Conservation (phyloP, 163 green algal genomes). For the Scenedesmus sp. region DNA sequence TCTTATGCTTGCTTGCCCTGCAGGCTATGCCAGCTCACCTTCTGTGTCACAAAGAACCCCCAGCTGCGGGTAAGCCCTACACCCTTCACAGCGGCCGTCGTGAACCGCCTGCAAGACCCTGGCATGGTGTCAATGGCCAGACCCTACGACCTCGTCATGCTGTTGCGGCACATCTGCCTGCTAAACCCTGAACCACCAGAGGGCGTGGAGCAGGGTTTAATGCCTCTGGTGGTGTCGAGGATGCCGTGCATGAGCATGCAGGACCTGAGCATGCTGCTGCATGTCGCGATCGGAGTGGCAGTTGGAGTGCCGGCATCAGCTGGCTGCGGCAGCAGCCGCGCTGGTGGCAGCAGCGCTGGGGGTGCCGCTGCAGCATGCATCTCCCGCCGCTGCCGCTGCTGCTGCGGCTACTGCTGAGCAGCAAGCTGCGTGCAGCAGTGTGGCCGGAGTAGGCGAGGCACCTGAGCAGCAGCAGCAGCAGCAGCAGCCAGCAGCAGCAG, state of each 20-base stretch:
- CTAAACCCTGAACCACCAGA: neutral
- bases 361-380: neutral
- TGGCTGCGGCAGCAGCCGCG: slow-evolving; percentile 1
- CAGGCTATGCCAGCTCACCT: slow-evolving; percentile 33
- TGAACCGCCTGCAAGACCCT: neutral
- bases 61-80: neutral
- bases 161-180: slow-evolving; percentile 14
- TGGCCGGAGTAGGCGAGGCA: neutral
- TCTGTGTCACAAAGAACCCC: neutral
- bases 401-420: neutral
- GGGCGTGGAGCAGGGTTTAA: neutral
- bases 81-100: neutral
- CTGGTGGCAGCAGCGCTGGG: slow-evolving; percentile 13
- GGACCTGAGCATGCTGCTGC: slow-evolving; percentile 49
- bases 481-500: neutral
- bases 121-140: neutral
- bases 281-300: slow-evolving; percentile 51
- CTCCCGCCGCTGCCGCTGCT: neutral
- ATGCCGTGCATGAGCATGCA: slow-evolving; percentile 27
- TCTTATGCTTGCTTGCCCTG: no score
- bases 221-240: slow-evolving; percentile 12
- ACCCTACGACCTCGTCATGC: slow-evolving; percentile 19
- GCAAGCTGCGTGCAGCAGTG: neutral
- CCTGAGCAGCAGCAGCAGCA: neutral
- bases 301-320: slow-evolving; percentile 35